Evolutionary conservation across 768 basidiomycete species (phyloP).

Genomic region (Lentinula sp.): DNA sequence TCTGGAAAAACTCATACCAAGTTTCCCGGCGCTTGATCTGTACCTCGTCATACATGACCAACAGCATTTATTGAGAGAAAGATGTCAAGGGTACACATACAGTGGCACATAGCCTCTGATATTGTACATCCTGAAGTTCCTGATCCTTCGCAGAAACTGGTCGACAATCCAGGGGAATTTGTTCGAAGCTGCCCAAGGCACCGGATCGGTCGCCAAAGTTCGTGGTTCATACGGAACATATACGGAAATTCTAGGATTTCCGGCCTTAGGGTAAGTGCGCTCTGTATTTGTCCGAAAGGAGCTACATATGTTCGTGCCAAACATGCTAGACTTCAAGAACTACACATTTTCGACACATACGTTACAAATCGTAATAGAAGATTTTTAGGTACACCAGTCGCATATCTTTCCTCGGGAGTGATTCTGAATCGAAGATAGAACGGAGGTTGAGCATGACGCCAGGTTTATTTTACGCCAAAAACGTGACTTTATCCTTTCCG

Average conservation of each 20-base stretch:
- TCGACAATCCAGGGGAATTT: not conserved
- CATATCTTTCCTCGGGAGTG: not conserved
- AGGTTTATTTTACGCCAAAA: not conserved
- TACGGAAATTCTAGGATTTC: too few relatives aligned
- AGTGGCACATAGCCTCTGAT: not conserved
- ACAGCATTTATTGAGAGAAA: not conserved
- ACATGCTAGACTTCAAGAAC: not conserved
- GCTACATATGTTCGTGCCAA: not conserved
- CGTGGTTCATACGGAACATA: not conserved
- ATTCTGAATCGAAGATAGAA: not conserved
- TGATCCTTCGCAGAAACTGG: not conserved
- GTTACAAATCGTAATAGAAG: not conserved
- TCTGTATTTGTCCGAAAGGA: not conserved
- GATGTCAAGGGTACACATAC: not conserved
- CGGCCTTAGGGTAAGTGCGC: not conserved
- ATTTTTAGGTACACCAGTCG: not conserved
- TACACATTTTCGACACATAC: not conserved
- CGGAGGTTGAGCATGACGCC: not conserved
- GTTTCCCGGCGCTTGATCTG: not conserved
- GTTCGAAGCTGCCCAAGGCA: not conserved
- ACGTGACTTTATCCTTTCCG: slow-evolving; percentile 3
- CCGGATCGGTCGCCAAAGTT: not conserved
- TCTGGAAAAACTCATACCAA: too few relatives aligned
- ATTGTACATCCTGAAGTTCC: not conserved
- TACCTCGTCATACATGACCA: not conserved